These are phyloP conservation scores for Candida ortonii DNA, from an alignment of 805 yeast genomes.

Conservation along the genomic window DNA sequence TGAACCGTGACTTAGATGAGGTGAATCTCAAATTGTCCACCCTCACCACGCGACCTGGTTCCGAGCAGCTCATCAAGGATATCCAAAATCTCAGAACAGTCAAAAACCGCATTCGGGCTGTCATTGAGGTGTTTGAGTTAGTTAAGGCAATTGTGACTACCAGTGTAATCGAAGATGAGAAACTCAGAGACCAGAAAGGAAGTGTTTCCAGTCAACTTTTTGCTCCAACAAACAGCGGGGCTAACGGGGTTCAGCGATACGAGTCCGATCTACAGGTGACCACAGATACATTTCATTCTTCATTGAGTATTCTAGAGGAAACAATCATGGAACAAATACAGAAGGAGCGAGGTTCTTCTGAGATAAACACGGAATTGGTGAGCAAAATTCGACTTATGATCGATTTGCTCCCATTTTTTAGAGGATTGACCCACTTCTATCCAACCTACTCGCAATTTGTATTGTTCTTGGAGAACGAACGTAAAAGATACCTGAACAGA, in stretches of 20 bases:
- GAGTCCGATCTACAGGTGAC: constrained; percentile 16
- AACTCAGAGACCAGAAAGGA: constrained; percentile 1
- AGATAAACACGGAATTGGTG: constrained; percentile 35
- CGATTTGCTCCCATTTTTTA: constrained; percentile 50
- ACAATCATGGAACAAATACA: constrained; percentile 43
- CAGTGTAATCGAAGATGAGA: constrained; percentile 21
- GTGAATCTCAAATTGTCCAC: constrained; percentile 28
- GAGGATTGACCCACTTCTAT: constrained; percentile 49
- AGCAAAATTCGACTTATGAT: constrained; percentile 46
- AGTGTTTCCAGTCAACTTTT: constrained; percentile 1
- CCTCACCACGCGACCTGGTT: constrained; percentile 4
- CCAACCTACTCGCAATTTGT: constrained; percentile 49
- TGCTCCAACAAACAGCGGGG: constrained; percentile 13
- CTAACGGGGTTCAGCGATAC: too few species aligned
- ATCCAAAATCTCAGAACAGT: constrained; percentile 44
- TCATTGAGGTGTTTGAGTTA: constrained; percentile 44
- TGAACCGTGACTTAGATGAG: constrained; percentile 45
- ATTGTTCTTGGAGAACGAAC: constrained; percentile 37
- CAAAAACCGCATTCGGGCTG: constrained; percentile 44
- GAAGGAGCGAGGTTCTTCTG: constrained; percentile 26
- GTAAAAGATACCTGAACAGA: constrained; percentile 28
- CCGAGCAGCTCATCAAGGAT: constrained; percentile 30
- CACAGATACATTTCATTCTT: constrained; percentile 31
- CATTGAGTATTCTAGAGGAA: constrained; percentile 44
- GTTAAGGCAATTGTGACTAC: constrained; percentile 40